Base-by-base conservation (phyloP, 192 early-diverging fungal species). In the Entomortierella parvispora region DNA sequence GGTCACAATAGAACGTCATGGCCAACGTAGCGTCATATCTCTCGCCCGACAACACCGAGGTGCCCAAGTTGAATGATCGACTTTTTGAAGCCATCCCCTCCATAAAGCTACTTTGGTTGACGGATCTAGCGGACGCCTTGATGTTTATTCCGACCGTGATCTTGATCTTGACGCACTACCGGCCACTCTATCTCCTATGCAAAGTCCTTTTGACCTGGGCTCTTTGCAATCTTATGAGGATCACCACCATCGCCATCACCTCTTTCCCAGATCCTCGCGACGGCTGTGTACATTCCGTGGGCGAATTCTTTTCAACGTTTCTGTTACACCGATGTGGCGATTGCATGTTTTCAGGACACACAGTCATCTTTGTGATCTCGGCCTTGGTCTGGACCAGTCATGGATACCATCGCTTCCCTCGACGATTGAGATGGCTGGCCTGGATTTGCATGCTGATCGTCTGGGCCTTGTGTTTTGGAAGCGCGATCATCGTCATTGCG, bases 261-360 rank as follows among this genome's bases (percentile, higher is more conserved):
- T 88, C 86, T 32, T 80, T 88, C 31, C 89, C 89, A 4, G 89
- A 90, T 47, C 85, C 89, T 2, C 85, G 89, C 2, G 69, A 82
- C 4, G 78, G 82, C 1, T 90, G 89, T 61, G 71, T 86, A 52
- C 87, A 85, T 53, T 84, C 81, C 2, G 22, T 68, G 2, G 85
- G 83, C 48, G 83, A 87, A 40, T 82, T 89, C 61, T 89, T 89
- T 49, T 85, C 86, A 2, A 77, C 85, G 3, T 89, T 91, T 54
- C 59, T 72, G 17, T 33, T 87, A 40, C 88, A 89, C 29, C 75
- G 88, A 8, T 91, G 90, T 65, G 90, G 90, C 29, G 90, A 91
- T 47, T 83, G 83, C 23, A 91, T 89, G 46, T 91, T 86, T 59
- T 86, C 84, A 23, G 90, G 90, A 26, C 90, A 91, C 68, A 89